A percentile compares a stretch with the other conserved stretches of the same genome.
phyloP scores from a whole-genome alignment of 106 monocot genomes.

The Dioscorea alata region DNA sequence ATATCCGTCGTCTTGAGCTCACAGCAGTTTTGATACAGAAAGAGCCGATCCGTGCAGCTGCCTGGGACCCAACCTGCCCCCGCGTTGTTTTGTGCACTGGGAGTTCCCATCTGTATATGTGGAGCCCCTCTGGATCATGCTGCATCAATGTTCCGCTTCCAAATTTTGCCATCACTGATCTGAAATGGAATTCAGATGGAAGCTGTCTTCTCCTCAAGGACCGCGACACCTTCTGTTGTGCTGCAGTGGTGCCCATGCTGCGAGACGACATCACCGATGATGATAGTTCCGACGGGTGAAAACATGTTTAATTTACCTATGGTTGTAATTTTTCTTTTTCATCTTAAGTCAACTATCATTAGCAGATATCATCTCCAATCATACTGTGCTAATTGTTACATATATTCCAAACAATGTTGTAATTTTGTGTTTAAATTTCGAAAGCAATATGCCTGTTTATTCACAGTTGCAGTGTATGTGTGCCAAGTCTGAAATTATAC shows the following conservation, averaged over 20 bases:
- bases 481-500: too few relatives aligned
- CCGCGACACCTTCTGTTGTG: conserved; percentile 77
- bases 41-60: conserved; percentile 76
- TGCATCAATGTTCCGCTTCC: conserved; percentile 70
- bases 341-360: too few relatives aligned
- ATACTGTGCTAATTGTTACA: too few relatives aligned
- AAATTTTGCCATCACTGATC: conserved; percentile 47
- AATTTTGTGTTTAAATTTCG: too few relatives aligned
- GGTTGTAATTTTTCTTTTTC: too few relatives aligned
- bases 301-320: too few relatives aligned
- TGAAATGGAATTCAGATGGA: conserved; percentile 88
- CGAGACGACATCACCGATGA: conserved; percentile 13
- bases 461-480: too few relatives aligned
- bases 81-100: conserved; percentile 79
- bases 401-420: too few relatives aligned
- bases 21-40: conserved; percentile 75
- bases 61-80: conserved; percentile 71
- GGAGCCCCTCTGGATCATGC: conserved; percentile 73
- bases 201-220: conserved; percentile 87
- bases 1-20: conserved; percentile 75
- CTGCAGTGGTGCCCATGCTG: conserved; percentile 38
- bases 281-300: conserved; percentile 6
- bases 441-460: too few relatives aligned
- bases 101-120: conserved; percentile 75
- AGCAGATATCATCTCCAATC: too few relatives aligned